Evolutionary conservation across 1,284 basidiomycete species (phyloP), one percentile per base, ranked within the genome.

Genomic region (Agaricales sp.): DNA sequence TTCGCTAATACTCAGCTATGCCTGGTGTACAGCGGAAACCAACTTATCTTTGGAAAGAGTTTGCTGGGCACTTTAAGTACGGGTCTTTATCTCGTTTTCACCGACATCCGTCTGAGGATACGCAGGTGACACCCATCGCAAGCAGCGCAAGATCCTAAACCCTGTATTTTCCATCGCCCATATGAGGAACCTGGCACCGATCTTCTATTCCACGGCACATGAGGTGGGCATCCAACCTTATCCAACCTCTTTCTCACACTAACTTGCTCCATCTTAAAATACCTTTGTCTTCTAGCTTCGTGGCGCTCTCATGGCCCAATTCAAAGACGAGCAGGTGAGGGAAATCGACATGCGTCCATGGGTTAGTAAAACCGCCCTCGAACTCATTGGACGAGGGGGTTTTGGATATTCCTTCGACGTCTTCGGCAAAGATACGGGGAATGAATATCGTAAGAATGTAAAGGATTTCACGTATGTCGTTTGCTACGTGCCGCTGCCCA

Each of bases 131-230:
- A 63, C 67, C 22, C 69, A 73, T 52, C 60, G 61, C 37, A 67
- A 63, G 47, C 71, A 75, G 51, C 63, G 72, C 19, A 73, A 71
- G 53, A 63, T 76, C 55, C 57, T 77, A 21, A 73, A 70, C 49
- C 73, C 72, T 0, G 69, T 69, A 1, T 77, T 77, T 54, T 71
- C 71, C 2, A 63, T 63, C 4, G 60, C 63, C 3, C 68, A 74
- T 46, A 64, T 76, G 58, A 67, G 71, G 1, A 57, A 61, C n/a
- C 64, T 75, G 57, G 61, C 70, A 30, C 68, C 67, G 1, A 58
- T 62, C 4, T 65, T 74, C 22, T 61, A 64, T 37, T 59, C 61
- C 1, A 64, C 74, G 21, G 57, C 66, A 1, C 52, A 61, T 30
- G 59, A 61, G 52, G 64, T 70, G 24, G 48, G 57, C 11, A 35